Conservation (phyloP, 2,329 filamentous ascomycete genomes). For the Zymoseptoria passerinii region DNA sequence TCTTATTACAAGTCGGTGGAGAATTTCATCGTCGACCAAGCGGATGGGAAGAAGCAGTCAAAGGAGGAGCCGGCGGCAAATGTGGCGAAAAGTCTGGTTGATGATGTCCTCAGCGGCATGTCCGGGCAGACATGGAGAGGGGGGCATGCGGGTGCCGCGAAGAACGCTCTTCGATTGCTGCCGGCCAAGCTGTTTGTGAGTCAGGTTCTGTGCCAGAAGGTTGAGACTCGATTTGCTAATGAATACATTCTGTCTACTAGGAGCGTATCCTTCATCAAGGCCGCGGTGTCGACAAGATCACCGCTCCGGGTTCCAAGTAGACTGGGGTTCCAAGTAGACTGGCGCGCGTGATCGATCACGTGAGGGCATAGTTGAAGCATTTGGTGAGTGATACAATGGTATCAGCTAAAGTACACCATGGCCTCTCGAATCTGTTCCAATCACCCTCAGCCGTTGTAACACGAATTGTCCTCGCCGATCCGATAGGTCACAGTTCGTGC, state of each 20-base stretch:
- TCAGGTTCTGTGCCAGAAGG: neutral
- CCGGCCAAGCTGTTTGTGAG: neutral
- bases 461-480: too few relatives aligned
- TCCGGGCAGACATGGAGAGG: neutral
- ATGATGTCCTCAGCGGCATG: neutral
- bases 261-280: neutral
- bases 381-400: neutral
- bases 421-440: neutral
- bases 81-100: neutral
- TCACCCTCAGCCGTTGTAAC: too few relatives aligned
- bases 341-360: neutral
- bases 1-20: neutral
- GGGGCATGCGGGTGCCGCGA: neutral
- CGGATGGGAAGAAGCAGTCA: neutral
- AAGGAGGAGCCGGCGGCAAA: neutral
- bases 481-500: too few relatives aligned
- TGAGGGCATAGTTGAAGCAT: neutral
- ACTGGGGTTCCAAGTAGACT: neutral
- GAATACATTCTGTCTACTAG: neutral
- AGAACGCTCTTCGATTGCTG: neutral
- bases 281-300: neutral
- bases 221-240: neutral
- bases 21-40: neutral
- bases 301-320: neutral
- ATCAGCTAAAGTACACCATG: neutral